These are phyloP conservation scores for Barnettozyma botsteinii DNA, from an alignment of 805 yeast genomes.

Conservation along the genomic window DNA sequence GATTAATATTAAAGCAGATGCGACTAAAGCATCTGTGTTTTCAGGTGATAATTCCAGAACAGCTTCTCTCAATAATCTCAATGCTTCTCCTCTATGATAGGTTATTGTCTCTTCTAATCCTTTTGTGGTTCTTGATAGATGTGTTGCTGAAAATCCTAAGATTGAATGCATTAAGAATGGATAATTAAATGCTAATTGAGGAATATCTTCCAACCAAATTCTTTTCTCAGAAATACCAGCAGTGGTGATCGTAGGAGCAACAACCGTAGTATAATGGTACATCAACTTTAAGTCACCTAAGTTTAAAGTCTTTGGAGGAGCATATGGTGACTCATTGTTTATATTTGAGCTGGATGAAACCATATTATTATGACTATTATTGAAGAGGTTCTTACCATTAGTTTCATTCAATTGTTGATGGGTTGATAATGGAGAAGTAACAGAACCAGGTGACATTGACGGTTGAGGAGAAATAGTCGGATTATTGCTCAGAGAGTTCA, in stretches of 20 bases:
- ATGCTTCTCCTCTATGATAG: conserved; percentile 81
- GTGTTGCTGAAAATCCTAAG: conserved; percentile 89
- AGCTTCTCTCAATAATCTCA: conserved; percentile 74
- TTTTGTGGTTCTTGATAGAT: conserved; percentile 68
- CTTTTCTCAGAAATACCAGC: conserved; percentile 85
- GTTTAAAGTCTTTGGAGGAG: conserved; percentile 45
- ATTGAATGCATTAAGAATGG: conserved; percentile 92
- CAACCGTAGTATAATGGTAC: conserved; percentile 82
- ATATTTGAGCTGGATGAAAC: not conserved
- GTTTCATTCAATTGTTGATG: conserved; percentile 10
- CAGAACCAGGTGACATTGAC: conserved; percentile 24
- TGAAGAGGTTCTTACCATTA: conserved; percentile 1
- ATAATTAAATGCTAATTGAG: conserved; percentile 78
- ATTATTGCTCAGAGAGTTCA: conserved; percentile 22
- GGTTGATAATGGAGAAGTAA: conserved; percentile 21
- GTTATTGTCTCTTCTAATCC: conserved; percentile 80
- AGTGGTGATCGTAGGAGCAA: conserved; percentile 80
- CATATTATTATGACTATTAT: not conserved
- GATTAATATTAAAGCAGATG: conserved; percentile 80
- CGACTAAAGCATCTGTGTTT: conserved; percentile 90
- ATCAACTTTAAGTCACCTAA: conserved; percentile 62
- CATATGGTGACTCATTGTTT: conserved; percentile 18
- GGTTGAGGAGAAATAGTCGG: conserved; percentile 29
- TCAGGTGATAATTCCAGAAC: conserved; percentile 77
- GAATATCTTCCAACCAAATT: conserved; percentile 86